phyloP scores from a whole-genome alignment of 768 basidiomycete genomes.

The Astraeus odoratus region DNA sequence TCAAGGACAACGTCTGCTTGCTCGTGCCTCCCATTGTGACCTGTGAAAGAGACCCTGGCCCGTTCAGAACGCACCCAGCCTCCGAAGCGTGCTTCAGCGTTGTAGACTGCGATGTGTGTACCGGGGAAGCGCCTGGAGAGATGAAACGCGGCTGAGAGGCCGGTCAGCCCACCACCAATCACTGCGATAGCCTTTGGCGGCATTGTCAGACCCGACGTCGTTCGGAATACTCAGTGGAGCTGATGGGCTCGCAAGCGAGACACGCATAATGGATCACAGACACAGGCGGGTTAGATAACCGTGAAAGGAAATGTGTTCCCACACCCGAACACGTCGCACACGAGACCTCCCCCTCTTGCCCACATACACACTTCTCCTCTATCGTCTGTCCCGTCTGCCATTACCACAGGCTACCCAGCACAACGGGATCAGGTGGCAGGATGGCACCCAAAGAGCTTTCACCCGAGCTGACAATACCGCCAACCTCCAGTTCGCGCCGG shows the following conservation, averaged over 20 bases:
- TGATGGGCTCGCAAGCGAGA: too few relatives aligned
- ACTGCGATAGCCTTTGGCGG: conserved; percentile 45
- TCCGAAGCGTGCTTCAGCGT: conserved; percentile 57
- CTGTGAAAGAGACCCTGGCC: conserved; percentile 32
- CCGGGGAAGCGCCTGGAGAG: conserved; percentile 59
- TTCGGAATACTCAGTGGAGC: too few relatives aligned
- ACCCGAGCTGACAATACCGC: conserved; percentile 9
- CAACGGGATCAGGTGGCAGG: too few relatives aligned
- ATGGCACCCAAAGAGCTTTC: conserved; percentile 18
- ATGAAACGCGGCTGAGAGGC: conserved; percentile 76
- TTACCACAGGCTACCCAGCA: too few relatives aligned
- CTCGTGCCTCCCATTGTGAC: conserved; percentile 16
- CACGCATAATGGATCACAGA: too few relatives aligned
- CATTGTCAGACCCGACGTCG: conserved; percentile 6
- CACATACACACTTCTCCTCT: too few relatives aligned
- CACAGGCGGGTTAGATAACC: too few relatives aligned
- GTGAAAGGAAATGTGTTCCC: conserved; percentile 11
- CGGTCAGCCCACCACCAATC: conserved; percentile 77
- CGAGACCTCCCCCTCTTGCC: background rate
- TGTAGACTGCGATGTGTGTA: conserved; percentile 59
- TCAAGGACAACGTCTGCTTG: conserved; percentile 58
- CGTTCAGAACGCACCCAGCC: conserved; percentile 80
- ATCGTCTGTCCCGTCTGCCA: too few relatives aligned
- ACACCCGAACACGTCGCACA: conserved; percentile 21
- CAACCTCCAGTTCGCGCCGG: conserved; percentile 18